Evolutionary conservation across 129 eudicot species (phyloP).

Genomic region (Flaveria linearis): DNA sequence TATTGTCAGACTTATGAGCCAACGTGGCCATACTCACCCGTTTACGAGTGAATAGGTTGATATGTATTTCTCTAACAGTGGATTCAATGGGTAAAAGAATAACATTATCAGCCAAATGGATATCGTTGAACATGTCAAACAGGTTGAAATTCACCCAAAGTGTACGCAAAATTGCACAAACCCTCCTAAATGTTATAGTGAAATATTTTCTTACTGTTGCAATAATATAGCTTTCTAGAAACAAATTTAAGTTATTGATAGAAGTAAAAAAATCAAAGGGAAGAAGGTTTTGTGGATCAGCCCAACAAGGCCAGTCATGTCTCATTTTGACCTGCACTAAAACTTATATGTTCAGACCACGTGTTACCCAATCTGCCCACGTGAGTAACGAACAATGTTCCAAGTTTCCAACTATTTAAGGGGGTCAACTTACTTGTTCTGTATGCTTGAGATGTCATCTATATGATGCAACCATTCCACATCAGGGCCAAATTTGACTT

Average conservation of each 20-base stretch:
- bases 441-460: slow-evolving; percentile 64
- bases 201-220: too few relatives aligned
- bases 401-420: slow-evolving; percentile 11
- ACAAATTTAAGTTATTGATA: neutral
- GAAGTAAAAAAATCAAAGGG: neutral
- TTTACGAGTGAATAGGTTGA: neutral
- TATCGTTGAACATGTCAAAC: neutral
- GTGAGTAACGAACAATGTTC: neutral
- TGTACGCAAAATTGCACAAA: neutral
- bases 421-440: slow-evolving; percentile 55
- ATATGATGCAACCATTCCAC: slow-evolving; percentile 71
- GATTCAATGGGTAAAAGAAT: neutral
- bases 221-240: neutral
- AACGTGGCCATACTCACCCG: neutral
- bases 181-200: neutral
- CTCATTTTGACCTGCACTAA: neutral
- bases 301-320: neutral
- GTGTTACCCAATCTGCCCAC: neutral
- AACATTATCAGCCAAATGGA: neutral
- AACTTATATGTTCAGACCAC: neutral
- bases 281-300: neutral
- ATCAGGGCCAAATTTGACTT: slow-evolving; percentile 89
- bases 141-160: neutral
- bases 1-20: neutral
- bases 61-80: neutral